A percentile compares a stretch with the other conserved stretches of the same genome.
Evolutionary conservation across 495 filamentous ascomycete species (phyloP).

Genomic region (Schizothecium vesticola): DNA sequence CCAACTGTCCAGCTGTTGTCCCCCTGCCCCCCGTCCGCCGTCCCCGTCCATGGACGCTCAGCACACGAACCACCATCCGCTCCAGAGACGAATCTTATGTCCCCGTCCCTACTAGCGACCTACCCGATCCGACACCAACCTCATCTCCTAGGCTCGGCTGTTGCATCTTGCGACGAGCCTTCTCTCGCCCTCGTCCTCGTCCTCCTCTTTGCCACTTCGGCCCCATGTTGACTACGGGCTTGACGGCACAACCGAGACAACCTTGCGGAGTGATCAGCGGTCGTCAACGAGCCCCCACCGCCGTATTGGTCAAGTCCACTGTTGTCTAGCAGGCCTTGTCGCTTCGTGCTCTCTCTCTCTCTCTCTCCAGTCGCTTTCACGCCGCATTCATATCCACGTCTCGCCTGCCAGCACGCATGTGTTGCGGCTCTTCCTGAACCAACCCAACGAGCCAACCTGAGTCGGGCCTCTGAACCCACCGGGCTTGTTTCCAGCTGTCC

Average conservation of each 20-base stretch:
- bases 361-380: too few relatives aligned
- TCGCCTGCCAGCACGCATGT: not conserved
- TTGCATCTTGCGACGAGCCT: not conserved
- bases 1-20: not conserved
- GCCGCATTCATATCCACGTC: not conserved
- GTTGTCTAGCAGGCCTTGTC: not conserved
- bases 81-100: too few relatives aligned
- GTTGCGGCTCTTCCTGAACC: not conserved
- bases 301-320: not conserved
- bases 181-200: not conserved
- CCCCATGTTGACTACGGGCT: constrained; percentile 7
- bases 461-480: not conserved
- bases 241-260: constrained; percentile 6
- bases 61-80: too few relatives aligned
- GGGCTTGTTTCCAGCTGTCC: not conserved
- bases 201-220: constrained; percentile 7
- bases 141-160: not conserved
- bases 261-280: constrained; percentile 12
- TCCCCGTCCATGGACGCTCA: too few relatives aligned
- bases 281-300: constrained; percentile 5
- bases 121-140: not conserved
- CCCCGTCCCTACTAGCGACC: not conserved
- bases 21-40: too few relatives aligned
- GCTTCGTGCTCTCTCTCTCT: not conserved
- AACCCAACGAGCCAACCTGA: not conserved